A percentile compares a stretch with the other conserved stretches of the same genome.
Evolutionary conservation across 1,139 yeast genomes (phyloP).

Genomic region (Diutina neorugosa): DNA sequence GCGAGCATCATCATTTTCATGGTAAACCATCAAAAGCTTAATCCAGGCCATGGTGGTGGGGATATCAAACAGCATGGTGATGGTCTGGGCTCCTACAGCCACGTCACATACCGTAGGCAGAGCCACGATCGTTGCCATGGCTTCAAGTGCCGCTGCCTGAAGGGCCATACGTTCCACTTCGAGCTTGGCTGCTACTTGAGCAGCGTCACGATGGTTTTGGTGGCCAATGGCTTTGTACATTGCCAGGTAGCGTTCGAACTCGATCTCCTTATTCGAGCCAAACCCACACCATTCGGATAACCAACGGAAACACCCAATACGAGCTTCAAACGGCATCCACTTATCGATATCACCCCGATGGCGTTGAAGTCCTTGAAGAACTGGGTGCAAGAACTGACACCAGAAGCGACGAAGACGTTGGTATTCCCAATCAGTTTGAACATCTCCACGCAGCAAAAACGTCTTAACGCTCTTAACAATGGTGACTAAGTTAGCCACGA

Average conservation of each 20-base stretch:
- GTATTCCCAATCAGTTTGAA: slow-evolving; percentile 59
- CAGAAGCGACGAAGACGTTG: slow-evolving; percentile 74
- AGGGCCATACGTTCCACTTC: slow-evolving; percentile 71
- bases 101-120: slow-evolving; percentile 47
- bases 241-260: slow-evolving; percentile 53
- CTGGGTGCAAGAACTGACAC: slow-evolving; percentile 63
- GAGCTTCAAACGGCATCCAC: slow-evolving; percentile 76
- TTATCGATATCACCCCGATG: slow-evolving; percentile 20
- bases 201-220: slow-evolving; percentile 28
- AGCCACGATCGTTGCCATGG: slow-evolving; percentile 74
- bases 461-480: slow-evolving; percentile 56
- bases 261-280: slow-evolving; percentile 50
- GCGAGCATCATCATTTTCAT: slow-evolving; percentile 19
- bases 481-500: slow-evolving; percentile 49
- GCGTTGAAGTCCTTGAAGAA: slow-evolving; percentile 36
- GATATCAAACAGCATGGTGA: slow-evolving; percentile 57
- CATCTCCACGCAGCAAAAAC: slow-evolving; percentile 43
- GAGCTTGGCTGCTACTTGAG: slow-evolving; percentile 59
- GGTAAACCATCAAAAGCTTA: slow-evolving; percentile 48
- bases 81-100: slow-evolving; percentile 29
- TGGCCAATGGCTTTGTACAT: slow-evolving; percentile 36
- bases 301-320: slow-evolving; percentile 71
- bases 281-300: slow-evolving; percentile 90
- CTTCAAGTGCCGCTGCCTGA: slow-evolving; percentile 61
- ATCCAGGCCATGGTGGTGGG: slow-evolving; percentile 68